phyloP scores from a whole-genome alignment of 345 rosid genomes.

The Fremontodendron californicum region DNA sequence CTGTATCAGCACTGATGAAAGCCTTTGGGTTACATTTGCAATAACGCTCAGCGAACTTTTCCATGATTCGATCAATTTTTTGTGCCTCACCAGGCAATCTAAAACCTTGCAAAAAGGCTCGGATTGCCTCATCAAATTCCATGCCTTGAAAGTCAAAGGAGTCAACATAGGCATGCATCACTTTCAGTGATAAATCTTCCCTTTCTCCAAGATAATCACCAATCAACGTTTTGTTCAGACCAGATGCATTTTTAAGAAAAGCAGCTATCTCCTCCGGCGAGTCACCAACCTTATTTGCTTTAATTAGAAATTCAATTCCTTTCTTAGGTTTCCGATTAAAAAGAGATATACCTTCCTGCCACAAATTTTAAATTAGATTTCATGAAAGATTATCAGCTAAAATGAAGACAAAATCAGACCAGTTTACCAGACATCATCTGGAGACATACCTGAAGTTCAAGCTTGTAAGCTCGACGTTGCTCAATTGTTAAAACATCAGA shows the following conservation, averaged over 20 bases:
- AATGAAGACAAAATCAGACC: slow-evolving; percentile 3
- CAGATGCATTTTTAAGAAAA: slow-evolving; percentile 86
- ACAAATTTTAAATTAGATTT: slow-evolving; percentile 43
- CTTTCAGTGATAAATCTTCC: slow-evolving; percentile 88
- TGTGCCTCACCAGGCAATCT: slow-evolving; percentile 99
- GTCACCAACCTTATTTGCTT: slow-evolving; percentile 88
- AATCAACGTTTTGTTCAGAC: slow-evolving; percentile 76
- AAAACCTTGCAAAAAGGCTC: slow-evolving; percentile 80
- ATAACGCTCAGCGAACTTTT: slow-evolving; percentile 91
- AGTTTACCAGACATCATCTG: slow-evolving; percentile 5
- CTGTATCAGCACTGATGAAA: slow-evolving; percentile 94
- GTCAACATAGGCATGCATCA: slow-evolving; percentile 97
- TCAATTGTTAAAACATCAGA: slow-evolving; percentile 82
- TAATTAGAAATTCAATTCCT: slow-evolving; percentile 92
- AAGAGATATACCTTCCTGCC: slow-evolving; percentile 99
- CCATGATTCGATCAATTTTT: slow-evolving; percentile 98
- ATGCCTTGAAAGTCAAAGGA: slow-evolving; percentile 83
- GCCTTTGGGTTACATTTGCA: slow-evolving; percentile 95
- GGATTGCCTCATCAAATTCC: slow-evolving; percentile 97
- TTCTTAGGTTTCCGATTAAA: slow-evolving; percentile 94
- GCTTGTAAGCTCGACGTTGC: slow-evolving; percentile 99
- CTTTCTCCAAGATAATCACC: slow-evolving; percentile 99
- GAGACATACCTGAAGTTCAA: slow-evolving; percentile 82
- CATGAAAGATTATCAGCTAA: slow-evolving; percentile 8
- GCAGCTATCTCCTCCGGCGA: slow-evolving; percentile 93